These are phyloP conservation scores for Mycena leptocephala DNA, from an alignment of 768 basidiomycete species.

Conservation along the genomic window DNA sequence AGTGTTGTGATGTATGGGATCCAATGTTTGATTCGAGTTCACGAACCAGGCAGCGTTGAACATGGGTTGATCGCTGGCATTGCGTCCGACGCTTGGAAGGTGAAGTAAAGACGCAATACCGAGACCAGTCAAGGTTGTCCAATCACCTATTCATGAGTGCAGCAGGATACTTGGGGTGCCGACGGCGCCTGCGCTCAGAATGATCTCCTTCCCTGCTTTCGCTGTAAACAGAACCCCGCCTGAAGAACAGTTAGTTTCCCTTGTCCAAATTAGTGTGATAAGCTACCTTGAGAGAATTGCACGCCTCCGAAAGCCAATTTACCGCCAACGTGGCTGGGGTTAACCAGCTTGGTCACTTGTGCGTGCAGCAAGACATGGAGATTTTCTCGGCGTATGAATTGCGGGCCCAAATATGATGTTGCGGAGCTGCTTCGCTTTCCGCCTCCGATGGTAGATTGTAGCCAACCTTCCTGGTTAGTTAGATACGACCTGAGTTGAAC, in stretches of 20 bases:
- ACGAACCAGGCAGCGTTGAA: conserved; percentile 2
- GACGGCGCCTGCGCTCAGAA: conserved; percentile 50
- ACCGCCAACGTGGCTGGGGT: not conserved
- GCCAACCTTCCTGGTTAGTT: not conserved
- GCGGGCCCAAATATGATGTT: too few relatives aligned
- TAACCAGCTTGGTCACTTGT: conserved; percentile 33
- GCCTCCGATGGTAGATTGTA: conserved; percentile 32
- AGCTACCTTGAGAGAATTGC: not conserved
- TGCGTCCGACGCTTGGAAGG: conserved; percentile 39
- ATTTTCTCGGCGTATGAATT: too few relatives aligned
- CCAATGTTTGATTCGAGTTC: conserved; percentile 15
- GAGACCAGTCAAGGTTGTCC: too few relatives aligned
- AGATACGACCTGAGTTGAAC: too few relatives aligned
- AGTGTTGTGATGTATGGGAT: conserved; percentile 24
- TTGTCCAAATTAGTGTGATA: not conserved
- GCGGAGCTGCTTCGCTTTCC: too few relatives aligned
- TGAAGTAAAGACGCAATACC: too few relatives aligned
- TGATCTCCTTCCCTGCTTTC: conserved; percentile 46
- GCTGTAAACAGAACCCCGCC: conserved; percentile 8
- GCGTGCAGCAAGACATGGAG: conserved; percentile 42
- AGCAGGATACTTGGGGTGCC: conserved; percentile 46
- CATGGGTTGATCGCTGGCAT: conserved; percentile 11
- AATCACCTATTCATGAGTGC: conserved; percentile 49
- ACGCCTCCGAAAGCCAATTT: not conserved
- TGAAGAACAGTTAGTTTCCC: too few relatives aligned